Percentiles rank a stretch among this genome's conserved stretches.
These are phyloP conservation scores for Plenodomus lindquistii DNA, from an alignment of 2,329 filamentous ascomycete genomes.

Conservation along the genomic window DNA sequence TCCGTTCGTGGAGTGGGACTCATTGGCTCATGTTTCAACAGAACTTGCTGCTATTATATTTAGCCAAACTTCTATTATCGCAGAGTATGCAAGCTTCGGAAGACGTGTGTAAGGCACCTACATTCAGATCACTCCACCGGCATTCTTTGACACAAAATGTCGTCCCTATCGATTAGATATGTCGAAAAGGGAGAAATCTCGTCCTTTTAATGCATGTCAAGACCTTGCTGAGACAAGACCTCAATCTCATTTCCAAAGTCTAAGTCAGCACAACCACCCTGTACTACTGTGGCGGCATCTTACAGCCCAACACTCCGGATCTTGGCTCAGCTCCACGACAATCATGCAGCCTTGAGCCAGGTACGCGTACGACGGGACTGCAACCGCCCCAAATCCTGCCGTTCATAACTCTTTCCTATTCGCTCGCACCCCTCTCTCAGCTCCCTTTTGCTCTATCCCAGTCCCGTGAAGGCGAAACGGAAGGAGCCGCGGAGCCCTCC, in stretches of 20 bases:
- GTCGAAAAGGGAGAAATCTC: background rate
- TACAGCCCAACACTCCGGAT: conserved; percentile 18
- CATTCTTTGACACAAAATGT: background rate
- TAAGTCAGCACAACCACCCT: conserved; percentile 7
- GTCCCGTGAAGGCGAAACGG: conserved; percentile 11
- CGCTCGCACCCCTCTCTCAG: conserved; percentile 6
- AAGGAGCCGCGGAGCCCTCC: conserved; percentile 5
- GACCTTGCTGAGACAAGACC: conserved; percentile 3
- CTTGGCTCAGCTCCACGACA: conserved; percentile 19
- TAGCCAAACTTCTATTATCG: background rate
- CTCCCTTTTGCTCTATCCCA: conserved; percentile 19
- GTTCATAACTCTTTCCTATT: conserved; percentile 8
- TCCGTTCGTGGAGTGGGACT: background rate
- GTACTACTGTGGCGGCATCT: conserved; percentile 16
- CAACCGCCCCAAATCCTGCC: conserved; percentile 7
- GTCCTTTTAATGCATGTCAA: conserved; percentile 1
- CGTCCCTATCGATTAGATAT: background rate
- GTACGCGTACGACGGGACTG: conserved; percentile 17
- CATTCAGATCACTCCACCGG: background rate
- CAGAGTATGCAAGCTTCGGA: background rate
- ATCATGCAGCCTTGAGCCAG: conserved; percentile 10
- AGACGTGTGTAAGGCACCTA: background rate
- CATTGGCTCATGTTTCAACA: background rate
- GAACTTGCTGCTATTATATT: background rate
- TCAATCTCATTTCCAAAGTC: background rate